Base-by-base conservation (phyloP, 306 rosid species). In the Citrullus colocynthis region DNA sequence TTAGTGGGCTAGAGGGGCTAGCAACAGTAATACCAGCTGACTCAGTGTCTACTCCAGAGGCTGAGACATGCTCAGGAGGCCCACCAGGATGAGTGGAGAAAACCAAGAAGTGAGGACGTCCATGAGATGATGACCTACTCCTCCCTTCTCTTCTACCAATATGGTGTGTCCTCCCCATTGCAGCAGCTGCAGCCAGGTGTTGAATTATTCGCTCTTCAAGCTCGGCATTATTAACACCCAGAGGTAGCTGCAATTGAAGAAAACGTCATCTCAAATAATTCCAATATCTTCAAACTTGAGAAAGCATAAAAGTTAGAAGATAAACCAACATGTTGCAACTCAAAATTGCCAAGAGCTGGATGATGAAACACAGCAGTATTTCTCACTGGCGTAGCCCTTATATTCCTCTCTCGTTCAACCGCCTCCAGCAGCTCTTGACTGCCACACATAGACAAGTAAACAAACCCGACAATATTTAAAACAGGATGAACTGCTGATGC, bases 341-440 rank as follows among this genome's bases (percentile, higher is more conserved):
- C 93, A 75, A 91, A 88, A 75, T 81, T 87, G 51, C 91, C 89
- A 74, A 96, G 82, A 17, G 90, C 80, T 52, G 89, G 89, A 83
- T 88, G 91, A 82, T 71, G 93, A 86, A 87, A 88, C 81, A 86
- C 79, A 60, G 96, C 30, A 77, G 89, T 84, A 85, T 84, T 92
- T 84, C 98, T 88, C 59, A 91, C 48, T 65, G 89, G 74, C 57
- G 85, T 66, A 52, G 16, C 85, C 83, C 98, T 86, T 71, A 86
- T 62, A 42, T 60, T 85, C 84, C 96, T 92, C 85, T 96, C 99
- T 17, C 62, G 87, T 82, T 87, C 98, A 34, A 91, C 96, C 7
- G 85, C 93, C 85, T 91, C 91, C 77, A 96, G 87, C 84, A 89
- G 89, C 80, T 89, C 96, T 86, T 89, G 98, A 85, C 99, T 96